Conservation (phyloP, 371 early-diverging fungal species). For the Apophysomyces variabilis region DNA sequence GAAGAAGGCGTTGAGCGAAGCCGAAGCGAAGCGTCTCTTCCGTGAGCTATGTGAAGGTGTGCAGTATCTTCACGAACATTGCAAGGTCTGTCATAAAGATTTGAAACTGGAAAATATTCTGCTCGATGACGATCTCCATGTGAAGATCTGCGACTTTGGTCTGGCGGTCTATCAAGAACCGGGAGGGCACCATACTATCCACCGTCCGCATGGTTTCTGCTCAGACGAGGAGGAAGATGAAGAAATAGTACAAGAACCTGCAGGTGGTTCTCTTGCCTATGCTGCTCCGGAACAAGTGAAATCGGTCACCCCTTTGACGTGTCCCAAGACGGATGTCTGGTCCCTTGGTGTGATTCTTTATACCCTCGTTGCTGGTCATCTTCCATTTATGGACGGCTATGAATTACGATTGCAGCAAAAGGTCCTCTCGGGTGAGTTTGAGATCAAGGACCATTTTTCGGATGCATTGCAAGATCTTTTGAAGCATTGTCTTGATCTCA, state of each 20-base stretch:
- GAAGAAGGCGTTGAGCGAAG: constrained; percentile 39
- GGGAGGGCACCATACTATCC: background rate
- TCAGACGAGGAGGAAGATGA: constrained; percentile 4
- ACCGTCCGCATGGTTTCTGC: background rate
- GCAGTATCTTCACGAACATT: constrained; percentile 78
- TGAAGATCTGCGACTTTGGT: constrained; percentile 93
- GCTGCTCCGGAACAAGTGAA: constrained; percentile 78
- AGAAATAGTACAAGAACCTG: background rate
- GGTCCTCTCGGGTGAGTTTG: constrained; percentile 60
- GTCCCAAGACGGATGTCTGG: constrained; percentile 81
- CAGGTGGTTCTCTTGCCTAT: constrained; percentile 79
- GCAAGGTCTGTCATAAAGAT: constrained; percentile 85
- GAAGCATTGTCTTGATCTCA: constrained; percentile 24
- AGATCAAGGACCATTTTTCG: constrained; percentile 37
- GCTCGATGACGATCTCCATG: constrained; percentile 45
- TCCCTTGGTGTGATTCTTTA: constrained; percentile 81
- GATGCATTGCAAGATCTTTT: constrained; percentile 26
- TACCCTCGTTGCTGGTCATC: constrained; percentile 68
- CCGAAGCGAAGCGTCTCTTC: constrained; percentile 57
- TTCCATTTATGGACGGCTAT: constrained; percentile 83
- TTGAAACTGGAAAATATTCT: constrained; percentile 94
- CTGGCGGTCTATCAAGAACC: constrained; percentile 59
- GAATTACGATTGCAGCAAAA: constrained; percentile 71
- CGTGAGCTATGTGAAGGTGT: constrained; percentile 76
- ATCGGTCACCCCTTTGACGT: constrained; percentile 39